Evolutionary conservation across 257 asterid species (phyloP).

Genomic region (Nicotiana sylvestris): DNA sequence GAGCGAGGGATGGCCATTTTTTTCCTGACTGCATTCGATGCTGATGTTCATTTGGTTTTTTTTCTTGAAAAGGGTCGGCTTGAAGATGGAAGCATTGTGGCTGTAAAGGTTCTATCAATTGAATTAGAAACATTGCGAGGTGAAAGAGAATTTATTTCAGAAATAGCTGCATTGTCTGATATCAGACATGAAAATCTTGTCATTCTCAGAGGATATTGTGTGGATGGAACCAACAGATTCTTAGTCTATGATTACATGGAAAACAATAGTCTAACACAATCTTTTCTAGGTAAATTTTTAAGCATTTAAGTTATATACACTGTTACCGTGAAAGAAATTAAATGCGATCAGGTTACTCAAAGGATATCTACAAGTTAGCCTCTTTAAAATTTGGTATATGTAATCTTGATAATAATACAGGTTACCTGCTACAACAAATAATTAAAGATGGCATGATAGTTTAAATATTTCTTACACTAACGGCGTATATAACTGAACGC

Average conservation of each 20-base stretch:
- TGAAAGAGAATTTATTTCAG: constrained; percentile 68
- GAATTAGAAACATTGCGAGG: constrained; percentile 66
- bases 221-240: constrained; percentile 55
- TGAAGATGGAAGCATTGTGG: constrained; percentile 43
- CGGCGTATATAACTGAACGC: not conserved
- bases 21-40: not conserved
- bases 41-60: not conserved
- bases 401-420: no score
- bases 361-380: no score
- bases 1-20: not conserved
- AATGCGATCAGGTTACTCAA: no score
- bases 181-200: constrained; percentile 64
- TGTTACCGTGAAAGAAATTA: no score
- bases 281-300: constrained; percentile 44
- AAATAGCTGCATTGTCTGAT: constrained; percentile 56
- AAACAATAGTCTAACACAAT: constrained; percentile 52
- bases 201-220: constrained; percentile 59
- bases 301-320: not conserved
- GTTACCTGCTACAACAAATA: no score
- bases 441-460: no score
- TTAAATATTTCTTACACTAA: no score
- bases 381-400: no score
- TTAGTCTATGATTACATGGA: constrained; percentile 70
- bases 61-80: constrained; percentile 50
- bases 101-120: constrained; percentile 56